These are phyloP conservation scores for Planoprotostelium fungivorum DNA, from an alignment of 78 protist genomes.

Conservation along the genomic window DNA sequence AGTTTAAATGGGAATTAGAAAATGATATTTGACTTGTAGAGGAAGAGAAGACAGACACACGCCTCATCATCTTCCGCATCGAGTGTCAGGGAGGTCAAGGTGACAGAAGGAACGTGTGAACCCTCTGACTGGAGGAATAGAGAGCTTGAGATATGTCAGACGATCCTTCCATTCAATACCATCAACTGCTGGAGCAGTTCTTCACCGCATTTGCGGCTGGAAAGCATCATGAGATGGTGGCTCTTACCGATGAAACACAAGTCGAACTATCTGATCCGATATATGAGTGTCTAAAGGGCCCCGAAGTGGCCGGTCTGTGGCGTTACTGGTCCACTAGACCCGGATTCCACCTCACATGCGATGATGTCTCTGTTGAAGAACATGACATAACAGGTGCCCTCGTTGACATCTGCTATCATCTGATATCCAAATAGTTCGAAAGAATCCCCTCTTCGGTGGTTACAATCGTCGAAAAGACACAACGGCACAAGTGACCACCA, in stretches of 20 bases:
- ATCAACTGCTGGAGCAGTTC: not conserved
- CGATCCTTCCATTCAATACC: not conserved
- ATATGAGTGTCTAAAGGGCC: not conserved
- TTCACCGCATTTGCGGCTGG: not conserved
- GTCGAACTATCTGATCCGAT: not conserved
- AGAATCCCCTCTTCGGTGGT: not conserved
- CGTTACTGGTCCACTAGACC: not conserved
- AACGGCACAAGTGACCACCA: not conserved
- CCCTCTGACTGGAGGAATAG: no score
- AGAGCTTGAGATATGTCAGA: conserved; percentile 1
- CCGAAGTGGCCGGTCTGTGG: not conserved
- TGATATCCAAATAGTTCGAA: not conserved
- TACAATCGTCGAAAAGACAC: not conserved
- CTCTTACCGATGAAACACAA: not conserved
- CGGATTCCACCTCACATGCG: not conserved
- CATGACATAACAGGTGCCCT: not conserved
- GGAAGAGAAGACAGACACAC: no score
- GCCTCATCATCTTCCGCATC: no score
- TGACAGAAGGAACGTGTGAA: no score
- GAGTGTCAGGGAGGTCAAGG: no score
- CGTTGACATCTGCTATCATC: not conserved
- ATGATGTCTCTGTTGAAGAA: not conserved
- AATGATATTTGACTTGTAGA: no score
- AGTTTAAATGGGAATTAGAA: no score
- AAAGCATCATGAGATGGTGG: not conserved